Evolutionary conservation across 345 rosid genomes (phyloP), one percentile per base, ranked within the genome.

Genomic region (Pelargonium nanum): DNA sequence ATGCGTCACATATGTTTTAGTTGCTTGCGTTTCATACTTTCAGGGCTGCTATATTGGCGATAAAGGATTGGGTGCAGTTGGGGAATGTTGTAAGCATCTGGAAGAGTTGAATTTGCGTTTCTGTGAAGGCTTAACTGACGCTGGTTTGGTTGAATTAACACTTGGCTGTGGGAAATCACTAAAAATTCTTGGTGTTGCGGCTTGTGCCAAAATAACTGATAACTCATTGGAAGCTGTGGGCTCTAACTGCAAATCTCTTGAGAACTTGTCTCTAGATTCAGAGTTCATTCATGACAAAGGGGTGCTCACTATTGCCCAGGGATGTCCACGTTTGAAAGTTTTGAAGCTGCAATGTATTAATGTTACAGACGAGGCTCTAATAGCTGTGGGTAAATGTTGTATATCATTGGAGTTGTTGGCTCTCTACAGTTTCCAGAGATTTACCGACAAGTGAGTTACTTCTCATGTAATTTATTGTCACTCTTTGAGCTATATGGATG

Each of bases 41-140:
- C 69, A 86, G 93, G 98, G 97, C 78, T 92, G 93, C 76, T 89
- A 78, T 77, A 74, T 84, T 72, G 97, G 96, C 63, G 89, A 92
- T 83, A 71, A 67, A 75, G 98, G 95, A 66, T 78, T 87, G 64
- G 76, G 78, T 65, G 84, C 84, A 53, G 83, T 87, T 63, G 95
- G 98, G 28, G 77, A 77, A 61, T 74, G 72, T 61, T 86, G 95
- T 72, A 79, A 80, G 73, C 80, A 78, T 25, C 90, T 91, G 22
- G 86, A 82, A 74, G 85, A 82, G 53, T 64, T 92, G 65, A 89
- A 85, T 69, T 72, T 92, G 73, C 84, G 86, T n/a, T 89, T 87
- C 73, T 92, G 96, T 59, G 96, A 92, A 72, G 88, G 91, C 61
- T 78, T 89, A 70, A 92, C 85, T 16, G 98, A 88, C 65, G 62